These are phyloP conservation scores for Apiospora malaysiana DNA, from an alignment of 2,329 filamentous ascomycete species.

Conservation along the genomic window DNA sequence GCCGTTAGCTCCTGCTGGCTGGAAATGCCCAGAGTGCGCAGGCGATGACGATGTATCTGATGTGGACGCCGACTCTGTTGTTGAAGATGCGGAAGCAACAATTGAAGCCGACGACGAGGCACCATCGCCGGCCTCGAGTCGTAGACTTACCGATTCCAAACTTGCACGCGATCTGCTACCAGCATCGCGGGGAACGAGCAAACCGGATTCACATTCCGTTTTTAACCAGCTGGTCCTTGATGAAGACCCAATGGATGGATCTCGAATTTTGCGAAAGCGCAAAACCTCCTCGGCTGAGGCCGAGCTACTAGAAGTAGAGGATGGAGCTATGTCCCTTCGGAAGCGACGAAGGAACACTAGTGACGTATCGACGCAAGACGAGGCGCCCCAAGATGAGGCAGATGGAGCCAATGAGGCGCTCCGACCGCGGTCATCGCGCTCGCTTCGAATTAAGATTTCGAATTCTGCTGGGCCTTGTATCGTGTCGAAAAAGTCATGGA, in stretches of 20 bases:
- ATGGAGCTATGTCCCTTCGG: conserved; percentile 59
- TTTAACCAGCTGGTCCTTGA: conserved; percentile 76
- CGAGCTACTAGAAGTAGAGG: conserved; percentile 53
- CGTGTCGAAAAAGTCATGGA: conserved; percentile 47
- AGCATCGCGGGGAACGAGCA: conserved; percentile 66
- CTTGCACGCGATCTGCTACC: conserved; percentile 76
- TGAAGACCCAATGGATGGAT: conserved; percentile 76
- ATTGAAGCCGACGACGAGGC: conserved; percentile 41
- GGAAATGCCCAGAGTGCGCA: conserved; percentile 59
- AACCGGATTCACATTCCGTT: conserved; percentile 76
- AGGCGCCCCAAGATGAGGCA: conserved; percentile 43
- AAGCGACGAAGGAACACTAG: conserved; percentile 60
- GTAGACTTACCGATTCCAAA: conserved; percentile 67
- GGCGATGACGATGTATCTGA: conserved; percentile 38
- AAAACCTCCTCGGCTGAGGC: conserved; percentile 76
- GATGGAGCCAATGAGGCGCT: conserved; percentile 39
- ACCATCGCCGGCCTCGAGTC: conserved; percentile 45
- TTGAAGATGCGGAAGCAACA: conserved; percentile 35
- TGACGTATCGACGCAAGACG: conserved; percentile 45
- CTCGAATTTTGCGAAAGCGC: conserved; percentile 80
- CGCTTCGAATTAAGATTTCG: conserved; percentile 60
- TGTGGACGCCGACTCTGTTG: conserved; percentile 37
- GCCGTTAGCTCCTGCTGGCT: conserved; percentile 47
- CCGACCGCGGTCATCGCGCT: conserved; percentile 57
- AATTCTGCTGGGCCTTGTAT: conserved; percentile 47